phyloP scores from a whole-genome alignment of 805 yeast genomes.

The Zygosaccharomyces bisporus region DNA sequence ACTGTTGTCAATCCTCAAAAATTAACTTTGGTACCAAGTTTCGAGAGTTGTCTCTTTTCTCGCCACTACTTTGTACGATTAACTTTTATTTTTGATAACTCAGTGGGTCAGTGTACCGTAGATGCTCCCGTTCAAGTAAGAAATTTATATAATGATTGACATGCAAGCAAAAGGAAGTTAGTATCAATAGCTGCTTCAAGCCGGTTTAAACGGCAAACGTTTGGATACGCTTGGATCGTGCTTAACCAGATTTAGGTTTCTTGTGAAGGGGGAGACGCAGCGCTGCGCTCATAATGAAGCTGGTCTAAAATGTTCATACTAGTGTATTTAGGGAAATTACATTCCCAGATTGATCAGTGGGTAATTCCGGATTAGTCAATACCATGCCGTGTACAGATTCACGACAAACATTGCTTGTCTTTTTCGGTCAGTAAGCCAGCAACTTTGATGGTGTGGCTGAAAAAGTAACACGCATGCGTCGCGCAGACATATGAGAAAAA shows the following conservation, averaged over 20 bases:
- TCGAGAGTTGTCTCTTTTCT: constrained; percentile 46
- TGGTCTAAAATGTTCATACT: neutral
- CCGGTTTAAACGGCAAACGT: too few species aligned
- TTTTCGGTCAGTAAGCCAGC: neutral
- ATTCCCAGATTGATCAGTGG: too few species aligned
- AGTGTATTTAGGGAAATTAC: too few species aligned
- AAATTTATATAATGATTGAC: constrained; percentile 1
- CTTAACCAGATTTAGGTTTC: too few species aligned
- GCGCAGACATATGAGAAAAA: neutral
- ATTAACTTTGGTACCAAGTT: constrained; percentile 43
- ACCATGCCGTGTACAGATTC: too few species aligned
- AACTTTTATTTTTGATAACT: constrained; percentile 32
- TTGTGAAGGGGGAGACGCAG: neutral
- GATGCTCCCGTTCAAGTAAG: constrained; percentile 17
- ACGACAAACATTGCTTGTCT: neutral
- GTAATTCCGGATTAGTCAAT: too few species aligned
- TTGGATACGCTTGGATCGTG: too few species aligned
- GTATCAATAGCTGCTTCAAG: too few species aligned
- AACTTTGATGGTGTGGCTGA: neutral
- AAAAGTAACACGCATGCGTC: neutral
- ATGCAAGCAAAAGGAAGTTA: too few species aligned
- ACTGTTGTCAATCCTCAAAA: constrained; percentile 31
- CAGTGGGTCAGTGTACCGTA: constrained; percentile 13
- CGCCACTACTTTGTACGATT: constrained; percentile 45
- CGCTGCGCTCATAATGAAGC: neutral